phyloP scores from a whole-genome alignment of 2,329 filamentous ascomycete species.

The Diplodia sapinea region DNA sequence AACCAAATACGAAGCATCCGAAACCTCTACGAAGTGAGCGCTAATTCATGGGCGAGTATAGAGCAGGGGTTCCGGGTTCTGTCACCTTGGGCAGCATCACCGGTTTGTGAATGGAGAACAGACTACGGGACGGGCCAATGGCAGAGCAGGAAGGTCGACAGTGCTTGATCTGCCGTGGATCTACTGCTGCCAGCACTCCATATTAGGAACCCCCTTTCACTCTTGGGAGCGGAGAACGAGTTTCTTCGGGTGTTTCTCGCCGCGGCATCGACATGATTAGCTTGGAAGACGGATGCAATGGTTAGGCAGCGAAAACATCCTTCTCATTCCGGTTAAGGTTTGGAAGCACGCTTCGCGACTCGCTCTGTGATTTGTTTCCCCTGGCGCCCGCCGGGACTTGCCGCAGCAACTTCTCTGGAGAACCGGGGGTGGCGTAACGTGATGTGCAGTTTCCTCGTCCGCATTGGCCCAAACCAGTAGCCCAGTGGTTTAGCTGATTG shows the following conservation, averaged over 20 bases:
- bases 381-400: neutral
- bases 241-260: constrained; percentile 2
- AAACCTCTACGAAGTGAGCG: neutral
- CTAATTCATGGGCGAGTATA: neutral
- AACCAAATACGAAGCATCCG: constrained; percentile 4
- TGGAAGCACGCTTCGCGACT: neutral
- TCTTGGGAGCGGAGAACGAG: neutral
- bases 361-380: neutral
- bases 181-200: neutral
- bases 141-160: neutral
- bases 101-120: neutral
- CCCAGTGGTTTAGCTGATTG: neutral
- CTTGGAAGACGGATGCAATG: constrained; percentile 1
- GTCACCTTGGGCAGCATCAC: neutral
- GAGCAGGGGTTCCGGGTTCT: neutral
- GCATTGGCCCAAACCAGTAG: neutral
- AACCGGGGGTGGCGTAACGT: constrained; percentile 14
- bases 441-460: constrained; percentile 4
- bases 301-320: constrained; percentile 18
- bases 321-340: constrained; percentile 25
- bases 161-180: constrained; percentile 11
- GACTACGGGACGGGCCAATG: neutral
- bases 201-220: constrained; percentile 12
- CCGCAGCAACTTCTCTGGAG: neutral
- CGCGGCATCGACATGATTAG: neutral